Conservation (phyloP, 805 yeast genomes). For the Lachancea sp. region DNA sequence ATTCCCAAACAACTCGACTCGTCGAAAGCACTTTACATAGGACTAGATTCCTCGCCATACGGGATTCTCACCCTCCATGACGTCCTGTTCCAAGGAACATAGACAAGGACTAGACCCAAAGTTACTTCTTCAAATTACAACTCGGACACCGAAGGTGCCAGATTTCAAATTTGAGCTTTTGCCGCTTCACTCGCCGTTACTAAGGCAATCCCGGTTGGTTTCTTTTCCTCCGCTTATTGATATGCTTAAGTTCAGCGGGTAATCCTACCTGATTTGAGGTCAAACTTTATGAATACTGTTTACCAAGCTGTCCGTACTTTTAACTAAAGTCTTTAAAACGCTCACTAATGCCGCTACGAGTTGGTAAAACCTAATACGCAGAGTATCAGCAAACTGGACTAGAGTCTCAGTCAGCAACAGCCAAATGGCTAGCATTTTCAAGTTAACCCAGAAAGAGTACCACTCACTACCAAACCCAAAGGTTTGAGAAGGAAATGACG, state of each 20-base stretch:
- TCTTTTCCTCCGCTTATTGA: conserved; percentile 43
- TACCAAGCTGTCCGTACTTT: conserved; percentile 13
- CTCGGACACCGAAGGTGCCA: conserved; percentile 36
- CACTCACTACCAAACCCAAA: conserved; percentile 32
- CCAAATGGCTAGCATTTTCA: conserved; percentile 29
- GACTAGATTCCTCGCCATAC: conserved; percentile 30
- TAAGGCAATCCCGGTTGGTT: conserved; percentile 41
- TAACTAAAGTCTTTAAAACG: conserved; percentile 9
- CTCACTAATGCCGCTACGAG: conserved; percentile 14
- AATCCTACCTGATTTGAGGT: conserved; percentile 37
- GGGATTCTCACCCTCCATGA: conserved; percentile 41
- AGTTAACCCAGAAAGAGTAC: conserved; percentile 29
- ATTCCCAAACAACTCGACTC: conserved; percentile 34
- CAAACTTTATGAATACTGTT: conserved; percentile 27
- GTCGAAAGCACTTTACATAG: conserved; percentile 30
- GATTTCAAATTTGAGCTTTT: conserved; percentile 40
- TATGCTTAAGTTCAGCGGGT: conserved; percentile 43
- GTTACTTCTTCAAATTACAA: conserved; percentile 37
- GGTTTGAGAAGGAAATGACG: conserved; percentile 36
- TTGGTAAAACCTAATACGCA: conserved; percentile 24
- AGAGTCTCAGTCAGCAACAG: conserved; percentile 15
- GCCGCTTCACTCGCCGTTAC: conserved; percentile 40
- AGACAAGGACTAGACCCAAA: conserved; percentile 31
- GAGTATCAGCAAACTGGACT: conserved; percentile 16
- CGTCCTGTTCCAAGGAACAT: conserved; percentile 38